Evolutionary conservation across 1,284 basidiomycete species (phyloP).

Genomic region (Trichosporon ovoides): DNA sequence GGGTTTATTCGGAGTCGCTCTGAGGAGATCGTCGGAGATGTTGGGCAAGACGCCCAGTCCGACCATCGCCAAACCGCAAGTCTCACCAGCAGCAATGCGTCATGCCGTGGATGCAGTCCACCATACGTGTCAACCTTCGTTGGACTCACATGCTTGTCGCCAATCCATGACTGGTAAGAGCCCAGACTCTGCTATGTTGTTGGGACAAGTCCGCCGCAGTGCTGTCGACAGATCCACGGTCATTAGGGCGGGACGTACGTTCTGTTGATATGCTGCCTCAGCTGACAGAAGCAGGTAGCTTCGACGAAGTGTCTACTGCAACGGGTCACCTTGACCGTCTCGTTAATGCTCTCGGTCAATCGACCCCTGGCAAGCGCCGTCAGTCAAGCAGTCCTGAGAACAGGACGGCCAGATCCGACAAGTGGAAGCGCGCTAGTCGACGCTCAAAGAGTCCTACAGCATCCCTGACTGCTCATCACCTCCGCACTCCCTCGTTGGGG

Average conservation of each 20-base stretch:
- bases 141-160: background rate
- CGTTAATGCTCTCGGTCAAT: background rate
- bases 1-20: background rate
- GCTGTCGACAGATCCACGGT: background rate
- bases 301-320: background rate
- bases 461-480: background rate
- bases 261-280: no score
- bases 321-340: background rate
- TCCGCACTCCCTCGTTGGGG: background rate
- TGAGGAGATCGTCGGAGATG: background rate
- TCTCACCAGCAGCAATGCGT: background rate
- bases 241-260: background rate
- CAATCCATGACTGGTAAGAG: background rate
- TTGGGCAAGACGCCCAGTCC: background rate
- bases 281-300: background rate
- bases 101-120: background rate
- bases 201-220: background rate
- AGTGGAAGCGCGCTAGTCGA: background rate
- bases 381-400: background rate
- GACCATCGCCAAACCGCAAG: background rate
- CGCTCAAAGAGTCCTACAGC: background rate
- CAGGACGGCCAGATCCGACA: background rate
- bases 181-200: background rate
- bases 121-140: background rate
- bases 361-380: background rate